A percentile compares a stretch with the other conserved stretches of the same genome.
phyloP scores from a whole-genome alignment of 1,139 yeast species.

The Nakaseomyces delphensis region DNA sequence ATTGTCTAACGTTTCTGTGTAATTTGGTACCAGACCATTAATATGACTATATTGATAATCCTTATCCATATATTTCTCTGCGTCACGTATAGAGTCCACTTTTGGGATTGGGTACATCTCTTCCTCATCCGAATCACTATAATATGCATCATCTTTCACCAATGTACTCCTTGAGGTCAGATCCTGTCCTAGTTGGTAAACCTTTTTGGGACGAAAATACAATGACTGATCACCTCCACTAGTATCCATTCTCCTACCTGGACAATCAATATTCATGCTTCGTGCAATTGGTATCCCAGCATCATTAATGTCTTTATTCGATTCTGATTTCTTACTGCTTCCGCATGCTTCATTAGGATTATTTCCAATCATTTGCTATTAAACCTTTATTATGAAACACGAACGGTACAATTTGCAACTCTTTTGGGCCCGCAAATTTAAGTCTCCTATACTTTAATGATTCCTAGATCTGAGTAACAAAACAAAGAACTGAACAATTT shows the following conservation, averaged over 20 bases:
- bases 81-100: neutral
- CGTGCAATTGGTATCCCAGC: neutral
- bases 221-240: constrained; percentile 11
- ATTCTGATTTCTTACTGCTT: neutral
- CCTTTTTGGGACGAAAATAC: constrained; percentile 19
- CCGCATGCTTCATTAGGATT: neutral
- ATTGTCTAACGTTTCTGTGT: neutral
- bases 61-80: neutral
- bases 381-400: too few species aligned
- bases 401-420: neutral
- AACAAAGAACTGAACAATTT: too few species aligned
- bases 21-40: constrained; percentile 4
- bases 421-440: neutral
- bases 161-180: constrained; percentile 22
- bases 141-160: constrained; percentile 27
- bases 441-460: neutral
- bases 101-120: neutral
- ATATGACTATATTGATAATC: constrained; percentile 5
- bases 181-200: constrained; percentile 15
- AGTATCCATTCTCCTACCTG: constrained; percentile 7
- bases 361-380: neutral
- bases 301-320: neutral
- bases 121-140: neutral
- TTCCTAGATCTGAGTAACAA: neutral
- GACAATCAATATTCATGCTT: constrained; percentile 1